Evolutionary conservation across 2,329 filamentous ascomycete species (phyloP).

Genomic region (Cercospora sp.): DNA sequence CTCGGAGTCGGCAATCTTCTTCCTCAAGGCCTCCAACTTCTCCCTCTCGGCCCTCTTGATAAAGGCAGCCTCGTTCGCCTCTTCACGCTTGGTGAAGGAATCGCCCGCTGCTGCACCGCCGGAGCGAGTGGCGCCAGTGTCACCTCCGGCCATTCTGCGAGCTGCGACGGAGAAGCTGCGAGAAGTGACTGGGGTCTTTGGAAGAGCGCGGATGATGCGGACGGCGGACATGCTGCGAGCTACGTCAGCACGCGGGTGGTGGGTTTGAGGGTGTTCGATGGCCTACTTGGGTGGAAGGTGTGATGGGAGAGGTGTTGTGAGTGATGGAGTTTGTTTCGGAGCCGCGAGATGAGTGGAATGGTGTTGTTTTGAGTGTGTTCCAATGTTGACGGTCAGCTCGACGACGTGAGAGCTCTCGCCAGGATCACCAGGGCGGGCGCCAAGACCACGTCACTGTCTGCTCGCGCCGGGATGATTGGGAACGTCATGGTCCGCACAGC

Average conservation of each 20-base stretch:
- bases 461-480: not conserved
- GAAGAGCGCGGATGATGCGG: conserved; percentile 43
- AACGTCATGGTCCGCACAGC: not conserved
- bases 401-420: conserved; percentile 12
- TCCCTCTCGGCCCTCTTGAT: conserved; percentile 85
- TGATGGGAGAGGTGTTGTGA: not conserved
- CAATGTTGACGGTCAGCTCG: conserved; percentile 2
- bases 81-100: conserved; percentile 88
- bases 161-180: conserved; percentile 47
- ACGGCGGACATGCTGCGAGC: conserved; percentile 32
- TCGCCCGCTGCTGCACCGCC: conserved; percentile 62
- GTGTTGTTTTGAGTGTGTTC: conserved; percentile 2
- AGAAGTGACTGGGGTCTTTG: conserved; percentile 37
- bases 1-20: conserved; percentile 39
- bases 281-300: conserved; percentile 5
- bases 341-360: conserved; percentile 1
- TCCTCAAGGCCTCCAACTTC: conserved; percentile 58
- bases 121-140: conserved; percentile 45
- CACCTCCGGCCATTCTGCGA: conserved; percentile 46
- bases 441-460: conserved; percentile 9
- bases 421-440: not conserved
- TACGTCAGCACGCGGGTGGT: conserved; percentile 1
- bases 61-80: conserved; percentile 79
- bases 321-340: not conserved
- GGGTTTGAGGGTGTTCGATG: not conserved